Evolutionary conservation across 1,284 basidiomycete species (phyloP), one percentile per base, ranked within the genome.

Genomic region (Moniliella sp.): DNA sequence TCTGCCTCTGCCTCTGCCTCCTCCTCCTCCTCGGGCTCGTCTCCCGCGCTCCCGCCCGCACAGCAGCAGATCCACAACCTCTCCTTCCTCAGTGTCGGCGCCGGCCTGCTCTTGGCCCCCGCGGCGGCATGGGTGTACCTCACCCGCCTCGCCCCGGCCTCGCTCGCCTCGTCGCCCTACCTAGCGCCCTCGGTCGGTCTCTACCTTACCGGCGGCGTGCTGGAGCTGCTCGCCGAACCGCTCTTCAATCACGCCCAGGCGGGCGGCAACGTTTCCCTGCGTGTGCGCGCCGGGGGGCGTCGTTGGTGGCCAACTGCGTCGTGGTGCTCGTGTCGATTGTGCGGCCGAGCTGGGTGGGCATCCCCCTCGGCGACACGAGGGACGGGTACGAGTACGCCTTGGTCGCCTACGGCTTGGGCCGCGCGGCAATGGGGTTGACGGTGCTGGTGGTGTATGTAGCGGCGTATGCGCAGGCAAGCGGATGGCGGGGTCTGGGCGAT

Each of bases 181-280:
- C 44, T 50, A 23, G 28, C 15, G 11, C 26, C 12, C 44, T 7
- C 46, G 9, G 45, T 55, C 12, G 19, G 26, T n/a, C 42, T 52
- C 15, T 59, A 56, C 36, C 38, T 45, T 5, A 7, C 44, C 2
- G 55, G 52, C 7, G 52, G 53, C 12, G 15, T 48, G 5, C 31
- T 45, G 12, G 56, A 59, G 36, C 39, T 59, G 5, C 5, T 30
- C 3, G 39, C 45, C 14, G 56, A 59, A 31, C 21, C 56, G 53
- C 14, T 57, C 9, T 40, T 51, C 14, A 50, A 45, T 18, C 42
- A 40, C 5, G 48, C 54, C 4, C 40, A 51, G 11, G 30, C 45
- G 1, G 35, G 25, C 11, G 16, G 42, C 3, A 33, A 48, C 21
- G 36, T 52, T 1, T 30, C 37, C 2, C 25, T 52, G 5, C 31